Conservation (phyloP, 169 alveolate genomes). For the Blepharisma undulans region DNA sequence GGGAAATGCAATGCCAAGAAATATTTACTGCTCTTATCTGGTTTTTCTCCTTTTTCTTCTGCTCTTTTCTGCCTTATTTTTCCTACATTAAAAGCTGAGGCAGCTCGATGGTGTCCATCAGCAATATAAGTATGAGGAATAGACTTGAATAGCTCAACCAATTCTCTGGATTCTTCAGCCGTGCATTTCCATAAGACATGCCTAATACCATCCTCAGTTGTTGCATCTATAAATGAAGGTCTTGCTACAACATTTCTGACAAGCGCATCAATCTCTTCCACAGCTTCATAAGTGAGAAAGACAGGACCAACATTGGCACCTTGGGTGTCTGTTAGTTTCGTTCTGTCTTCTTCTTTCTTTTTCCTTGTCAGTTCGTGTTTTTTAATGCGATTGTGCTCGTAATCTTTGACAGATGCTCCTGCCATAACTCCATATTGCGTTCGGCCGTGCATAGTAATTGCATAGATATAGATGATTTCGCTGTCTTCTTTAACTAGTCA, state of each 20-base stretch:
- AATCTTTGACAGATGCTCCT: slow-evolving; percentile 60
- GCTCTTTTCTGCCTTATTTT: slow-evolving; percentile 50
- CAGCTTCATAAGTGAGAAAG: slow-evolving; percentile 51
- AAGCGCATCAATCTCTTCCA: slow-evolving; percentile 41
- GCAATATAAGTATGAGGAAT: slow-evolving; percentile 63
- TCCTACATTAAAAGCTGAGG: slow-evolving; percentile 67
- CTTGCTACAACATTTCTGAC: slow-evolving; percentile 15
- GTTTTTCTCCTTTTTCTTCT: slow-evolving; percentile 35
- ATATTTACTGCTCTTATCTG: slow-evolving; percentile 58
- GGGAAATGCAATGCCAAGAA: slow-evolving; percentile 62
- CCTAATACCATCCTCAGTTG: slow-evolving; percentile 42
- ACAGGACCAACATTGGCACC: slow-evolving; percentile 72
- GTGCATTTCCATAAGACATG: slow-evolving; percentile 63
- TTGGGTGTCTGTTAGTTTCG: slow-evolving; percentile 51
- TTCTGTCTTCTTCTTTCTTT: slow-evolving; percentile 64
- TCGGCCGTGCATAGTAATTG: slow-evolving; percentile 42
- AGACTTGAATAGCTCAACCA: slow-evolving; percentile 23
- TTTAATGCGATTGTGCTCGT: slow-evolving; percentile 55
- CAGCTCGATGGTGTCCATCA: slow-evolving; percentile 76
- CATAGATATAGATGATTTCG: slow-evolving; percentile 57
- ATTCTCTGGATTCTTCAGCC: slow-evolving; percentile 47
- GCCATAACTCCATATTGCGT: slow-evolving; percentile 62
- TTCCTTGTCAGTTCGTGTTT: slow-evolving; percentile 68
- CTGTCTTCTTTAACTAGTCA: slow-evolving; percentile 53
- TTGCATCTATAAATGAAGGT: slow-evolving; percentile 30